Percentiles rank a stretch among this genome's conserved stretches.
Evolutionary conservation across 2,329 filamentous ascomycete genomes (phyloP).

Genomic region (Trichoderma cornu-damae): DNA sequence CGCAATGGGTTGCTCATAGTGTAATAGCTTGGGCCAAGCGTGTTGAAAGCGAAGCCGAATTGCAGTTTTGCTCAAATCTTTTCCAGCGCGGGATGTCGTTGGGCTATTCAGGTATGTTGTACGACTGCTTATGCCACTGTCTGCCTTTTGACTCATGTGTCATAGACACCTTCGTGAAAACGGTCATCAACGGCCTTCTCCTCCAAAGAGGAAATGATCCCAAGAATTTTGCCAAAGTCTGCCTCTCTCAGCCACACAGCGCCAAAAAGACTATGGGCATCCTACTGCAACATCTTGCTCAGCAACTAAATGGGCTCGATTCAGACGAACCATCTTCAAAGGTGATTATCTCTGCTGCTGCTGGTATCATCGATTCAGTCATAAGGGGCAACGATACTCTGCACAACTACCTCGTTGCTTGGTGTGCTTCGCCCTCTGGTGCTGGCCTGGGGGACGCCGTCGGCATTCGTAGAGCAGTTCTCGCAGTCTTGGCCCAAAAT

Average conservation of each 20-base stretch:
- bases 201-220: constrained; percentile 26
- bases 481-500: constrained; percentile 52
- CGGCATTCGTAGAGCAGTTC: constrained; percentile 61
- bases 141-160: constrained; percentile 22
- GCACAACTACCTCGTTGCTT: constrained; percentile 54
- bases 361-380: constrained; percentile 50
- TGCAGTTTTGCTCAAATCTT: constrained; percentile 43
- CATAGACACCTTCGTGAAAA: constrained; percentile 40
- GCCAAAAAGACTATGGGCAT: constrained; percentile 27
- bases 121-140: not conserved
- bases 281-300: constrained; percentile 40
- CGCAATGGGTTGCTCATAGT: constrained; percentile 65
- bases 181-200: constrained; percentile 35
- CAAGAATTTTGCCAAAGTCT: constrained; percentile 29
- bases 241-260: constrained; percentile 27
- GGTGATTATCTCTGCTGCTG: constrained; percentile 50
- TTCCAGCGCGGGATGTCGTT: constrained; percentile 60
- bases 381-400: constrained; percentile 44
- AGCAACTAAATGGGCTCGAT: constrained; percentile 36
- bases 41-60: constrained; percentile 29
- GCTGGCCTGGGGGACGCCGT: constrained; percentile 59
- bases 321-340: constrained; percentile 30
- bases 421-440: constrained; percentile 60
- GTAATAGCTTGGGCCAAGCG: constrained; percentile 44
- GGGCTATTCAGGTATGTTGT: constrained; percentile 61